Conservation (phyloP, 768 basidiomycete species). For the Collybiopsis luxurians region DNA sequence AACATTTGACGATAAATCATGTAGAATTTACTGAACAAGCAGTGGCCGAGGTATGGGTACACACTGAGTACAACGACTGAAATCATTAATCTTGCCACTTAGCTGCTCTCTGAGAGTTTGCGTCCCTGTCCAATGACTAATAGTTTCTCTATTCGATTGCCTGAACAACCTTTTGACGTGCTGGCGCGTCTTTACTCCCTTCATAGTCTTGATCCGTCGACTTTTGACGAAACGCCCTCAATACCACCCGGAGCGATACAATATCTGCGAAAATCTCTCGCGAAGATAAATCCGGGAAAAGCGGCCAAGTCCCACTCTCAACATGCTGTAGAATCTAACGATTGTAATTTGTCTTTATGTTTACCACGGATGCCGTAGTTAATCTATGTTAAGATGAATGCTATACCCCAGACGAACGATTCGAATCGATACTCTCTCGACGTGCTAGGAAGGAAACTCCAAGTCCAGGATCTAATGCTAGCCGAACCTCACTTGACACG, state of each 20-base stretch:
- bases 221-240: conserved; percentile 46
- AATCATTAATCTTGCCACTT: not conserved
- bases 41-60: conserved; percentile 40
- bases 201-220: conserved; percentile 20
- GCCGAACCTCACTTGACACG: conserved; percentile 22
- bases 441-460: conserved; percentile 48
- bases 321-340: conserved; percentile 32
- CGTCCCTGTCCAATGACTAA: conserved; percentile 44
- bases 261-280: conserved; percentile 25
- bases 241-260: conserved; percentile 30
- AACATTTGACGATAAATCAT: conserved; percentile 55
- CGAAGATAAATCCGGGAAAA: not conserved
- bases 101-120: conserved; percentile 44
- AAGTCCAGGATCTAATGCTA: conserved; percentile 26
- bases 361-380: not conserved
- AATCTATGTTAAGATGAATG: conserved; percentile 20
- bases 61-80: not conserved
- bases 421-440: conserved; percentile 45
- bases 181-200: conserved; percentile 35
- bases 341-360: conserved; percentile 22
- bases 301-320: conserved; percentile 26
- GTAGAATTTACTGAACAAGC: conserved; percentile 48
- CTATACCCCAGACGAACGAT: conserved; percentile 27
- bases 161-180: conserved; percentile 52
- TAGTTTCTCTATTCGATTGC: conserved; percentile 46